Evolutionary conservation across 805 yeast species (phyloP), one percentile per base, ranked within the genome.

Genomic region (Metschnikowia lunata): DNA sequence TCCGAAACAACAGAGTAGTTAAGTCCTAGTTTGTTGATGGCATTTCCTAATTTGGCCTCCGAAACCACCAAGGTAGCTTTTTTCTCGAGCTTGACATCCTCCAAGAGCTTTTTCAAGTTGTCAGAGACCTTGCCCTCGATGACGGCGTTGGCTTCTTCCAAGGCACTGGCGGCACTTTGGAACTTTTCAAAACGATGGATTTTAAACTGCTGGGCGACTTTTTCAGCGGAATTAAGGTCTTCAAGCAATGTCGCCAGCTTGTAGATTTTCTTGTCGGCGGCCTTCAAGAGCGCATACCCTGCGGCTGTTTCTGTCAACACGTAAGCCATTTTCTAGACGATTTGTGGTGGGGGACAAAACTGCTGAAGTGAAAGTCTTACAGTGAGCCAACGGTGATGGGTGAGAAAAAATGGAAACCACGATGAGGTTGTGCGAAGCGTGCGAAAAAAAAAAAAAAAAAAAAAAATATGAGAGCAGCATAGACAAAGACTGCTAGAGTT

Each of bases 301-400:
- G 99, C 99, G 52, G 99, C 87, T 54, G 99, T 93, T 76, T 93
- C 99, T 49, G 98, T 86, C 67, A 91, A 81, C 63, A 91, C 89
- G 79, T 75, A 86, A 52, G 93, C 85, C 95, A 86, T 86, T 42
- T 28, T 46, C 26, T 29, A 12, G 11, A 29, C n/a, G 31, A 11
- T 10, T 29, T 18, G 23, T 18, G 23, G 23, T 18, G 31, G 6
- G n/a, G 11, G 31, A 29, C 31, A 29, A 29, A 11, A 11, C 31
- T 29, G n/a, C n/a, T 29, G n/a, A 29, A 29, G n/a, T 29, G 31
- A 12, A 29, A 29, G 31, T 29, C n/a, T 11, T 29, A 10, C 4
- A 29, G n/a, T 29, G 31, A 29, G 23, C 23, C 23, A 18, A 18
- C 23, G 5, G 23, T 18, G 23, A 18, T 18, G 23, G 23, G 23